Conservation (phyloP, 2,329 filamentous ascomycete species). For the Hypoxylon sp. region DNA sequence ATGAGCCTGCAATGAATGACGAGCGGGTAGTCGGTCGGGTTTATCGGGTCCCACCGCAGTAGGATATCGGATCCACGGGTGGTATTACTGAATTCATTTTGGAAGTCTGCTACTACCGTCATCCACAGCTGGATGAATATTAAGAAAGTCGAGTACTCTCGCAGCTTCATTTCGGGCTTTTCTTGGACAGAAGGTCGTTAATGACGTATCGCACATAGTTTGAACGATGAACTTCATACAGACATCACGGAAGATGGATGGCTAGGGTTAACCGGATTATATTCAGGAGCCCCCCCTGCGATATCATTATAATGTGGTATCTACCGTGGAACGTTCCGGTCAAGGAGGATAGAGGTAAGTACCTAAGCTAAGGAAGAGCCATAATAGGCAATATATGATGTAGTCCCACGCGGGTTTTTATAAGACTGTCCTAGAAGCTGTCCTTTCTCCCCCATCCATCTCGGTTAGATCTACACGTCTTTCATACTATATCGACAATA, state of each 20-base stretch:
- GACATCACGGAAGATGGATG: background rate
- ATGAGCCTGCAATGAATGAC: constrained; percentile 43
- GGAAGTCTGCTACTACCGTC: constrained; percentile 27
- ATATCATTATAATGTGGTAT: background rate
- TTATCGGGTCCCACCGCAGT: constrained; percentile 44
- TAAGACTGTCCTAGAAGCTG: background rate
- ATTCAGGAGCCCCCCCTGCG: constrained; percentile 5
- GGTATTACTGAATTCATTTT: constrained; percentile 40
- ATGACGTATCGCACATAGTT: background rate
- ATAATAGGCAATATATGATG: constrained; percentile 33
- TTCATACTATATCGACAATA: background rate
- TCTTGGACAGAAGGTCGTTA: background rate
- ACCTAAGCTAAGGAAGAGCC: constrained; percentile 12
- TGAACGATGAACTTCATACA: background rate
- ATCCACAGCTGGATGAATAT: constrained; percentile 18
- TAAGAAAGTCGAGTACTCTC: background rate
- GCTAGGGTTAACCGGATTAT: background rate
- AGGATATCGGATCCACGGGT: constrained; percentile 45
- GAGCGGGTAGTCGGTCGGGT: constrained; percentile 42
- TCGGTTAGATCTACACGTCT: background rate
- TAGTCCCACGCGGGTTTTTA: constrained; percentile 7
- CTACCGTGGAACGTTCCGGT: background rate
- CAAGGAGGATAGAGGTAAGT: background rate
- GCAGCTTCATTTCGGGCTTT: constrained; percentile 17
- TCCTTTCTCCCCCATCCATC: background rate